Base-by-base conservation (phyloP, 306 rosid species). In the Malus domestica region DNA sequence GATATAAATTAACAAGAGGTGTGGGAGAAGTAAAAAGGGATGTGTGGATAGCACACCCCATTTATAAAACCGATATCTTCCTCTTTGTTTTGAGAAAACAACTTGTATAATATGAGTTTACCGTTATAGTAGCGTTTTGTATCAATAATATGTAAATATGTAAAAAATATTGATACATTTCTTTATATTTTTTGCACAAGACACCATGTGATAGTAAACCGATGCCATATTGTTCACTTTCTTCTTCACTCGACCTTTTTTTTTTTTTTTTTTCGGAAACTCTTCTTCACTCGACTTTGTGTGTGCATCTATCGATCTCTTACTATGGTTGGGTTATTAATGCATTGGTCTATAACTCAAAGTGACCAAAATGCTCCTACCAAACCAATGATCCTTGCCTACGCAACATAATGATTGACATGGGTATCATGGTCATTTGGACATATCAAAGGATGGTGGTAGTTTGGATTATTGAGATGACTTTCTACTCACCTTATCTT, bases 401-500 rank as follows among this genome's bases (percentile, higher is more conserved):
- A 8, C 7, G 62, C 46, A 30, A 3, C 4, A 67, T 62, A 83
- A 81, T 83, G 75, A 89, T 88, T 85, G 77, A 77, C 27, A 5
- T 30, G 90, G 88, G 88, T 27, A 72, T 51, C 70, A 25, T 70
- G 33, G 96, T 81, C 87, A 85, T 82, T 81, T 46, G 16, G 12
- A 4, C 19, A 73, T 1, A 78, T 40, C 11, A 65, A 71, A 69
- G 68, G 83, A 75, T 79, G 81, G 88, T 83, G 86, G 87, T 76
- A 42, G 90, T 84, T 88, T 89, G 78, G 90, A 83, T 87, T 79
- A 71, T 81, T 84, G 96, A 87, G 91, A 89, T 89, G 90, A 88
- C 93, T 85, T 78, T 81, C 85, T 82, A 83, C 89, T 86, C 82
- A 83, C 96, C 96, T 83, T 87, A 86, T 87, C 92, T 88, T 76